These are phyloP conservation scores for Fomes fomentarius DNA, from an alignment of 1,284 basidiomycete species.

Conservation along the genomic window DNA sequence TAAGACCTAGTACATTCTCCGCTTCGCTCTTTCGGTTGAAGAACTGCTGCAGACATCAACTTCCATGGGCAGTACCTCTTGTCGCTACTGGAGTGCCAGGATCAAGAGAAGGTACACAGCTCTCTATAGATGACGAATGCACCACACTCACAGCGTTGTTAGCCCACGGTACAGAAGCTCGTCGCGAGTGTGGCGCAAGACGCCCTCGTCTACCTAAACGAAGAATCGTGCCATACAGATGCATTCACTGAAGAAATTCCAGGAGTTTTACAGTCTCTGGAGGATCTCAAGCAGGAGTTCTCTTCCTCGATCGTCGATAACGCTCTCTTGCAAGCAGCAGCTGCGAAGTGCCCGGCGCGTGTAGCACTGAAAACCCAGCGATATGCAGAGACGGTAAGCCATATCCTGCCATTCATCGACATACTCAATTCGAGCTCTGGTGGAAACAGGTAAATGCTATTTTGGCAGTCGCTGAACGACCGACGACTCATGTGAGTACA, in stretches of 20 bases:
- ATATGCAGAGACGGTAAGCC: conserved; percentile 53
- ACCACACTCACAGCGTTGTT: conserved; percentile 13
- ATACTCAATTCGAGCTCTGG: conserved; percentile 9
- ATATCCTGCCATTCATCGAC: background rate
- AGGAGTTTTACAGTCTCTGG: conserved; percentile 48
- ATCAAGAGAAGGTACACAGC: conserved; percentile 82
- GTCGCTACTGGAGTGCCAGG: conserved; percentile 82
- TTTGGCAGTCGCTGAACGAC: conserved; percentile 65
- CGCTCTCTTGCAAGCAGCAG: conserved; percentile 46
- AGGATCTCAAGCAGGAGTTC: conserved; percentile 54
- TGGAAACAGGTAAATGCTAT: conserved; percentile 59
- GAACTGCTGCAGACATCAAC: conserved; percentile 55
- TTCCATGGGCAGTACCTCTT: conserved; percentile 70
- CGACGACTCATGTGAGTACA: conserved; percentile 70
- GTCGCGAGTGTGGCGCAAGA: conserved; percentile 78
- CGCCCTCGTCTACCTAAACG: conserved; percentile 57
- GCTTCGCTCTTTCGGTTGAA: background rate
- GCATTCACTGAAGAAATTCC: conserved; percentile 53
- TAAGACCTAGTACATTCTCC: conserved; percentile 32
- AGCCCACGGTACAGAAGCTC: conserved; percentile 92
- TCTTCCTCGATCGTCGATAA: conserved; percentile 44
- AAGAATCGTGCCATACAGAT: conserved; percentile 65
- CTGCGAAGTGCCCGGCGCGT: conserved; percentile 45
- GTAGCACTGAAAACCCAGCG: conserved; percentile 45
- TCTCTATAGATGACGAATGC: background rate